Percentiles rank a stretch among this genome's conserved stretches.
Conservation (phyloP, 345 rosid species). For the Microthlaspi erraticum region DNA sequence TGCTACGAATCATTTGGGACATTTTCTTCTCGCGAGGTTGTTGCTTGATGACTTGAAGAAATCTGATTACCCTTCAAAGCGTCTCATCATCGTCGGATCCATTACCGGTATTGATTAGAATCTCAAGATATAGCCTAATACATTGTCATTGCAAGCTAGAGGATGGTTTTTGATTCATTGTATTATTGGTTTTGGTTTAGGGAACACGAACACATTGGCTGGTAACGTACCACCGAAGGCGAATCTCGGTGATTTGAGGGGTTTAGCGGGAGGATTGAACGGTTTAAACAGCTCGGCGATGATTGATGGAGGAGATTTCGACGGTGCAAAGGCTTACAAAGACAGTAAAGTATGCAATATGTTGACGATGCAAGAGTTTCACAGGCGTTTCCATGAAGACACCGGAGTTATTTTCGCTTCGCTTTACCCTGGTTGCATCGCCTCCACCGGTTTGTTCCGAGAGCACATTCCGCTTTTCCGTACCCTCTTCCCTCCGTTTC, state of each 20-base stretch:
- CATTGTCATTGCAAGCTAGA: background rate
- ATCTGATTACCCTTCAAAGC: constrained; percentile 85
- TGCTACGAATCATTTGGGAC: constrained; percentile 95
- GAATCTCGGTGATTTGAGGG: constrained; percentile 92
- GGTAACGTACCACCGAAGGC: constrained; percentile 99
- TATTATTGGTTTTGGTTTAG: constrained; percentile 45
- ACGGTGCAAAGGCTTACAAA: constrained; percentile 97
- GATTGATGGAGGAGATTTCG: constrained; percentile 95
- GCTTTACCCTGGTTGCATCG: constrained; percentile 96
- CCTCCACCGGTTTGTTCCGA: constrained; percentile 93
- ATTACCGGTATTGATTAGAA: constrained; percentile 67
- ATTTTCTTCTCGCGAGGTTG: constrained; percentile 83
- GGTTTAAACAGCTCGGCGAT: constrained; percentile 81
- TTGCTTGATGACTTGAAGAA: constrained; percentile 80
- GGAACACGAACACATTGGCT: constrained; percentile 94
- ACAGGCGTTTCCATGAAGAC: constrained; percentile 87
- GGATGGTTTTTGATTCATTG: constrained; percentile 11
- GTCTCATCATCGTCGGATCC: constrained; percentile 92
- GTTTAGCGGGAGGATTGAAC: constrained; percentile 80
- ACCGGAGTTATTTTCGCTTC: constrained; percentile 86
- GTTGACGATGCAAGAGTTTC: constrained; percentile 97
- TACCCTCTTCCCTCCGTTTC: constrained; percentile 94
- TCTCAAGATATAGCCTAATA: background rate
- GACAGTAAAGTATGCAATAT: constrained; percentile 99
- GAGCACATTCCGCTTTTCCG: constrained; percentile 97